Evolutionary conservation across 345 rosid species (phyloP).

Genomic region (Clausena lansium): DNA sequence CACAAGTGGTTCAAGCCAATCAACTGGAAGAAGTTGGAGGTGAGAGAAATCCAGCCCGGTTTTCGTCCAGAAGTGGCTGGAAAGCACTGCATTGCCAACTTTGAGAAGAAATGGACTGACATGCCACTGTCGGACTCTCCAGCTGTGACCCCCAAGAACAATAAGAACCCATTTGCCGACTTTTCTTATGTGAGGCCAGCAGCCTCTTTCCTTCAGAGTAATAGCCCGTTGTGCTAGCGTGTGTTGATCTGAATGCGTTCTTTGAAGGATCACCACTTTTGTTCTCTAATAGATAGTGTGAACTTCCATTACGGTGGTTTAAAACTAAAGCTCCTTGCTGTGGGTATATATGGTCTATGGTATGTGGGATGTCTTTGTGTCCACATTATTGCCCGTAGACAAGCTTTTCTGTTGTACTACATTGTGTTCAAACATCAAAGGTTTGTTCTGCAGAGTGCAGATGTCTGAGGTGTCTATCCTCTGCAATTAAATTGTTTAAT

Average conservation of each 20-base stretch:
- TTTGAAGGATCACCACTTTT: neutral
- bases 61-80: slow-evolving; percentile 82
- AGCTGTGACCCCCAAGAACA: slow-evolving; percentile 65
- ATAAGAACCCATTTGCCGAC: slow-evolving; percentile 61
- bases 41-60: slow-evolving; percentile 75
- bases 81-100: slow-evolving; percentile 80
- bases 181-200: slow-evolving; percentile 75
- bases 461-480: neutral
- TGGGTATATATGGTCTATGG: neutral
- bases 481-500: neutral
- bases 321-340: neutral
- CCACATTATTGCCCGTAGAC: neutral
- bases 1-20: slow-evolving; percentile 86
- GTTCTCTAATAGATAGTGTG: neutral
- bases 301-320: neutral
- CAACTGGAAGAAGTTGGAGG: slow-evolving; percentile 87
- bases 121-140: slow-evolving; percentile 80
- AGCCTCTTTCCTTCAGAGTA: slow-evolving; percentile 44
- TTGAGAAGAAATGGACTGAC: slow-evolving; percentile 83
- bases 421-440: neutral
- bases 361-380: neutral
- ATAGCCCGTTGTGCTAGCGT: slow-evolving; percentile 24
- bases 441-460: neutral
- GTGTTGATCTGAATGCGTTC: neutral
- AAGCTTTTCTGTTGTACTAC: neutral